Conservation (phyloP, 2,329 filamentous ascomycete genomes). For the Aspergillus aculeatus region DNA sequence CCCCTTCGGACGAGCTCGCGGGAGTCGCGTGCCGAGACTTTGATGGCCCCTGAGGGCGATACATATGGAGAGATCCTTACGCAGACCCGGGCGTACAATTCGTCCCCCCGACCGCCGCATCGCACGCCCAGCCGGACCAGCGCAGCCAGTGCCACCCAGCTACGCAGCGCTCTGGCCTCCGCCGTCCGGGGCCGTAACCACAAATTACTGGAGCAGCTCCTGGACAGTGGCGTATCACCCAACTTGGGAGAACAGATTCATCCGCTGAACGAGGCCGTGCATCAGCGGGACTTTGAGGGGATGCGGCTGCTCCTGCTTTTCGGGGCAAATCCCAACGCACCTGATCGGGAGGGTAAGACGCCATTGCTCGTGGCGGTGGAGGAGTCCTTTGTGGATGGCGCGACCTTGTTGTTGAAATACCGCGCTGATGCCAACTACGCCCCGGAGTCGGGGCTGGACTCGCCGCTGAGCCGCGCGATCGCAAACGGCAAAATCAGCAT, state of each 20-base stretch:
- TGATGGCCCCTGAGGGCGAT: background rate
- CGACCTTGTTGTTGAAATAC: conserved; percentile 63
- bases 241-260: conserved; percentile 49
- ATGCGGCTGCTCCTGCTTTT: conserved; percentile 58
- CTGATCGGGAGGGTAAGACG: conserved; percentile 51
- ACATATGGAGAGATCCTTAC: background rate
- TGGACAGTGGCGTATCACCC: conserved; percentile 58
- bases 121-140: conserved; percentile 12
- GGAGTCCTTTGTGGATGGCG: conserved; percentile 56
- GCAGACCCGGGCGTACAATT: background rate
- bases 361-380: conserved; percentile 55
- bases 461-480: conserved; percentile 55
- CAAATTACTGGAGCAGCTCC: conserved; percentile 56
- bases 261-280: conserved; percentile 55
- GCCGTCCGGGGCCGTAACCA: conserved; percentile 60
- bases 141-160: conserved; percentile 5
- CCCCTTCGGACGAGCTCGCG: conserved; percentile 4
- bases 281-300: conserved; percentile 53
- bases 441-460: conserved; percentile 53
- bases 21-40: conserved; percentile 1
- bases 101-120: conserved; percentile 1
- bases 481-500: conserved; percentile 56
- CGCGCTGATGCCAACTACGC: conserved; percentile 59
- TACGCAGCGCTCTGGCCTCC: conserved; percentile 45
- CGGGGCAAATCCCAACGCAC: conserved; percentile 56